Base-by-base conservation (phyloP, 495 filamentous ascomycete genomes). In the Penicillium alfredii region DNA sequence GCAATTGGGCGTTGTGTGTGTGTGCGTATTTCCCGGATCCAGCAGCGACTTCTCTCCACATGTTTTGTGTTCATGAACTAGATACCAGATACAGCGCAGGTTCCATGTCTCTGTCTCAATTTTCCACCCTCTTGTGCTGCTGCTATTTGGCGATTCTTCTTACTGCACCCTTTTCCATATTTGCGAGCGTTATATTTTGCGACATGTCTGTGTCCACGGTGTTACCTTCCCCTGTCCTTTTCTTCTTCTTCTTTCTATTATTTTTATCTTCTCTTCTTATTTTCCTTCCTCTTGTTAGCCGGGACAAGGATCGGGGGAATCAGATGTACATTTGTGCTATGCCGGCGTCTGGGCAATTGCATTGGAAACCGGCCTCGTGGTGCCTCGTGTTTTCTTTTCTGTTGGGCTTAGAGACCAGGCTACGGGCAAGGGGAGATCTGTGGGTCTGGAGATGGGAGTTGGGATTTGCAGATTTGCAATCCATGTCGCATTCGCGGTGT, bases 61-160 rank as follows among this genome's bases (percentile, higher is more conserved):
- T 14, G 32, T 31, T 38, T 42, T 49, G 45, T 35, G 44, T 47
- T 41, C 39, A 44, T 35, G 51, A 51, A 49, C 51, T 58, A 65
- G 63, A 66, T 69, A 66, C 55, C 61, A 66, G 55, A 55, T 55
- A 36, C 51, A 54, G 47, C 49, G 54, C 36, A 30, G 41, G 43
- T 23, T 40, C 39, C 18, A 49, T 49, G 31, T 49, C 43, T 52
- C 40, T 42, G 42, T 49, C 38, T 27, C 27, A 28, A 38, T 45
- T 26, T 52, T 45, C 32, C 44, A 14, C 15, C n/a, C n/a, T n/a
- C 31, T 35, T 24, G 25, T 33, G 37, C 41, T 40, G 35, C 33
- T 39, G 46, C 38, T 54, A 30, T 55, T 39, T 44, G 28, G 32
- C 45, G 49, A 61, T 53, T 51, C 57, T 37, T 38, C 31, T 47